Base-by-base conservation (phyloP, 2,329 filamentous ascomycete species). In the Claviceps digitariae region DNA sequence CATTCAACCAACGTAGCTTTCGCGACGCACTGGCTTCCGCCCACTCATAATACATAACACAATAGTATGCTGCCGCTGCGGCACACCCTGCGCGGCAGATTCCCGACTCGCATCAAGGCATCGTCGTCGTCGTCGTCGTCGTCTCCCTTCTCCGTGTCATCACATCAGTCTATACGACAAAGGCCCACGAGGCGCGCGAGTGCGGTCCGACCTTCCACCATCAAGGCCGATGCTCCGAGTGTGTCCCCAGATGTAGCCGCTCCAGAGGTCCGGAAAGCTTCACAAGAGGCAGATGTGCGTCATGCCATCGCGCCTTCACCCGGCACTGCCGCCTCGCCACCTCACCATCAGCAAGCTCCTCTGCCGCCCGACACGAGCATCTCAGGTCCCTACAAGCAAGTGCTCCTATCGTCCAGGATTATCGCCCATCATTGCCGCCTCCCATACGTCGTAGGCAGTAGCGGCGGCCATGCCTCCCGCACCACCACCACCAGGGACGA, bases 391-490 rank as follows among this genome's bases (percentile, higher is more conserved):
- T 52, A 57, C 52, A 56, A 55, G 27, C 31, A 54, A 12, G 48
- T 55, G 38, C 57, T 62, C 46, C 53, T 57, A 21, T 48, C 55
- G n/a, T 53, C 50, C 54, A 43, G 49, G 20, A 3, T 52, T 38
- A 61, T 62, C 50, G 52, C 51, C 40, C 55, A 60, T 31, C 31
- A 52, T 8, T 8, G 50, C 31, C 4, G 17, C 5, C 15, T 17
- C 44, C 25, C 13, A 17, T 21, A n/a, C n/a, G n/a, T n/a, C n/a
- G n/a, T n/a, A n/a, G n/a, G 34, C 4, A 38, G 9, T 5, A 20
- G 21, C 48, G n/a, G n/a, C n/a, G n/a, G n/a, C n/a, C n/a, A n/a
- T n/a, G n/a, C 8, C 13, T 17, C 17, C 5, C 13, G 7, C 4
- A 54, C 6, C 55, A 58, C 8, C 31, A 17, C n/a, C 49, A 12